These are phyloP conservation scores for Artemisia annua DNA, from an alignment of 129 eudicot genomes.

Conservation along the genomic window DNA sequence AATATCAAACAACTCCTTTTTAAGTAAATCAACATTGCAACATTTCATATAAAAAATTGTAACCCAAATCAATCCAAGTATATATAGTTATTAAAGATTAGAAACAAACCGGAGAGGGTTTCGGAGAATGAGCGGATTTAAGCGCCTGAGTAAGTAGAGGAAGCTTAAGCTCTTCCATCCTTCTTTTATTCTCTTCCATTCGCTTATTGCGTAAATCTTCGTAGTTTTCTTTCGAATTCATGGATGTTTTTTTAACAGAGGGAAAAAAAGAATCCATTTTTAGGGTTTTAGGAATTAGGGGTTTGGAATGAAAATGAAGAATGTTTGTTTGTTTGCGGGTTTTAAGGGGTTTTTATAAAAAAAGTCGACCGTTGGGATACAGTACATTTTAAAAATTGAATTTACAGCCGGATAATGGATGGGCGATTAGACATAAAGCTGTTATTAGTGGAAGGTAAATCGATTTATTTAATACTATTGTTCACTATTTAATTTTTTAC, in stretches of 20 bases:
- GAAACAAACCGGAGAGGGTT: slow-evolving; percentile 58
- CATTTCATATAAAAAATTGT: too few relatives aligned
- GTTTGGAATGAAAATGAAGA: not conserved
- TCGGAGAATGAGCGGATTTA: slow-evolving; percentile 61
- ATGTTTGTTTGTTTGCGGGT: not conserved
- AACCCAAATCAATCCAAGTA: not conserved
- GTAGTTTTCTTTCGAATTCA: slow-evolving; percentile 39
- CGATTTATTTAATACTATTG: too few relatives aligned
- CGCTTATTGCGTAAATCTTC: slow-evolving; percentile 68
- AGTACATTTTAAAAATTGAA: too few relatives aligned
- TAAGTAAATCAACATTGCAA: too few relatives aligned
- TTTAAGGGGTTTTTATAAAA: not conserved
- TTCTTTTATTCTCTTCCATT: slow-evolving; percentile 76
- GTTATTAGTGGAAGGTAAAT: too few relatives aligned
- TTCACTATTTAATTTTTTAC: too few relatives aligned
- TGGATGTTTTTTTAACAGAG: too few relatives aligned
- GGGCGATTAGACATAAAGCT: too few relatives aligned
- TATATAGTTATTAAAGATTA: not conserved
- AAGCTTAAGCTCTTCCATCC: slow-evolving; percentile 81
- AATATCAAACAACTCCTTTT: too few relatives aligned
- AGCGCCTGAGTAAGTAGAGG: slow-evolving; percentile 74
- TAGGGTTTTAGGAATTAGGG: not conserved
- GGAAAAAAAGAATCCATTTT: not conserved
- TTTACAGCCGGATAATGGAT: too few relatives aligned
- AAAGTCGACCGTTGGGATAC: not conserved